These are phyloP conservation scores for Colletotrichum sp. DNA, from an alignment of 2,329 filamentous ascomycete species.

Conservation along the genomic window DNA sequence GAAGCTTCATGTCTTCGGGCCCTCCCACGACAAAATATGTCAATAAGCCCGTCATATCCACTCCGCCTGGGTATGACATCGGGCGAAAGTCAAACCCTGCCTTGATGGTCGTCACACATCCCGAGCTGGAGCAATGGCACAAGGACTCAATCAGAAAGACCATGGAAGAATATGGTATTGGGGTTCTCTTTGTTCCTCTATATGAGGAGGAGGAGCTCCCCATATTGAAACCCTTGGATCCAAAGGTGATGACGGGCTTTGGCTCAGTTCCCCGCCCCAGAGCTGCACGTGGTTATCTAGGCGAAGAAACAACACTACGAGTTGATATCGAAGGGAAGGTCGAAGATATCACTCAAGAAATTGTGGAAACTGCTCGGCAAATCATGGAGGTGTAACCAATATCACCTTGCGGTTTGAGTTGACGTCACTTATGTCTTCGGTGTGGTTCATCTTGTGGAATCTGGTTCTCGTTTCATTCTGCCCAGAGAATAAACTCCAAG, in stretches of 20 bases:
- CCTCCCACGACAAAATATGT: background rate
- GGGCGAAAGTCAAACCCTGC: conserved; percentile 27
- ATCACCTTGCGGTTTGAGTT: no score
- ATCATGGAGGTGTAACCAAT: background rate
- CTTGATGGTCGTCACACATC: conserved; percentile 33
- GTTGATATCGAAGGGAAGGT: background rate
- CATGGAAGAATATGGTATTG: conserved; percentile 31
- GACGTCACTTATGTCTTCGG: no score
- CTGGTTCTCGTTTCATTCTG: no score
- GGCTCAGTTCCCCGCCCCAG: background rate
- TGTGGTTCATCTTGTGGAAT: no score
- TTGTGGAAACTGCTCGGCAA: no score
- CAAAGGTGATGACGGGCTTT: background rate
- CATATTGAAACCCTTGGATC: background rate
- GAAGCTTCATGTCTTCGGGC: background rate
- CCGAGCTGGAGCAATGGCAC: conserved; percentile 33
- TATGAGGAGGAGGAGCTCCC: background rate
- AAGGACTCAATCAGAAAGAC: conserved; percentile 27
- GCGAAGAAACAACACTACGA: background rate
- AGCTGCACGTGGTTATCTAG: background rate
- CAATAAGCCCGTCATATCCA: background rate
- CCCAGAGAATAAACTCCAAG: no score
- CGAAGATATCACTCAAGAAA: no score
- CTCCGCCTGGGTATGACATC: conserved; percentile 13
- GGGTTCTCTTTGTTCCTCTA: conserved; percentile 33